Evolutionary conservation across 2,329 filamentous ascomycete genomes (phyloP).

Genomic region (Aspergillus melleus): DNA sequence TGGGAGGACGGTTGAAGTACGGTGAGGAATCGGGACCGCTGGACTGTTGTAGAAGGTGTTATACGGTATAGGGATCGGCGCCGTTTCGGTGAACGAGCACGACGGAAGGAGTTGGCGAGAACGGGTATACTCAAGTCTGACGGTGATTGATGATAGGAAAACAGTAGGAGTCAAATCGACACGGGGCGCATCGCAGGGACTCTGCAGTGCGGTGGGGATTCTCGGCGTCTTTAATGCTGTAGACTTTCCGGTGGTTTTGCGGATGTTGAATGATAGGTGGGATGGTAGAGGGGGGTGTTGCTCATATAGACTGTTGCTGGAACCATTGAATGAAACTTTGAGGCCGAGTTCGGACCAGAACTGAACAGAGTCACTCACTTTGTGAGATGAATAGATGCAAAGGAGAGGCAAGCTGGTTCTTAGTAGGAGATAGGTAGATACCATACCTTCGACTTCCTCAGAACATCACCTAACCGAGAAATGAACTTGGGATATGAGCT

Average conservation of each 20-base stretch:
- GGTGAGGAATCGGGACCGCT: neutral
- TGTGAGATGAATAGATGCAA: neutral
- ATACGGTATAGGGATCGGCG: neutral
- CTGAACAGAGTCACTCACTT: conserved; percentile 15
- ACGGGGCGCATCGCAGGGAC: conserved; percentile 14
- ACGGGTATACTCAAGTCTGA: conserved; percentile 19
- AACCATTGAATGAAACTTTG: conserved; percentile 21
- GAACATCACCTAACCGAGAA: conserved; percentile 19
- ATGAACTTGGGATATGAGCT: conserved; percentile 10
- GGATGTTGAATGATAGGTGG: conserved; percentile 24
- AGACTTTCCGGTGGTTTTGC: conserved; percentile 6
- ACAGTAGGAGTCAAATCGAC: conserved; percentile 17
- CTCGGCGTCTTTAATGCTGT: neutral
- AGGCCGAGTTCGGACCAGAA: conserved; percentile 35
- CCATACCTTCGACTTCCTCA: conserved; percentile 28
- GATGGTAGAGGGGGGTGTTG: conserved; percentile 6
- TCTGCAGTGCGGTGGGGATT: conserved; percentile 20
- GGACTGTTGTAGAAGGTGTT: neutral
- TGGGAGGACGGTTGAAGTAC: no score
- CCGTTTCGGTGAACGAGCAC: neutral
- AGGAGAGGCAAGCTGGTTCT: neutral
- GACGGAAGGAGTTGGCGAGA: neutral
- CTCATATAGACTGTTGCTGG: neutral
- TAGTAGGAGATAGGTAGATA: neutral
- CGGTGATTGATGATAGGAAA: conserved; percentile 21